A percentile compares a stretch with the other conserved stretches of the same genome.
Evolutionary conservation across 345 rosid genomes (phyloP).

Genomic region (Salix dunnii): DNA sequence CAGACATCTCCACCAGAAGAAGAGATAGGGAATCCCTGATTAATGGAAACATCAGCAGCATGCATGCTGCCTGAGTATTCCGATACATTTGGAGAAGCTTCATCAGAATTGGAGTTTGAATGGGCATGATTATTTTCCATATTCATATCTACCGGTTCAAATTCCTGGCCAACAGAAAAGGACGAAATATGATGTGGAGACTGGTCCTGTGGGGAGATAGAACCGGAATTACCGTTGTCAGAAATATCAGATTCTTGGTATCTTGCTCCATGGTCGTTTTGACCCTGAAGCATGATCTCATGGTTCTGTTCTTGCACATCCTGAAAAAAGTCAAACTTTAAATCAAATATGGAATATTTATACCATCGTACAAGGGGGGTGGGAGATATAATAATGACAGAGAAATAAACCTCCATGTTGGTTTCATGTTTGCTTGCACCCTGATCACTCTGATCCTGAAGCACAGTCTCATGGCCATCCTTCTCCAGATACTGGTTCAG

Average conservation of each 20-base stretch:
- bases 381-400: background rate
- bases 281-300: constrained; percentile 27
- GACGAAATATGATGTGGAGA: constrained; percentile 41
- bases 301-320: constrained; percentile 28
- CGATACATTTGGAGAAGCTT: constrained; percentile 36
- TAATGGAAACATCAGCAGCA: constrained; percentile 34
- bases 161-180: constrained; percentile 27
- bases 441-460: constrained; percentile 26
- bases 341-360: background rate
- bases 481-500: constrained; percentile 36
- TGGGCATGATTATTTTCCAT: constrained; percentile 31
- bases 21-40: constrained; percentile 44
- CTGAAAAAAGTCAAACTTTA: constrained; percentile 19
- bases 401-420: constrained; percentile 13
- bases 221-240: constrained; percentile 28
- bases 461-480: constrained; percentile 22
- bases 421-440: constrained; percentile 10
- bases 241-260: background rate
- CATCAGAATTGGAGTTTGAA: constrained; percentile 36
- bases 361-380: background rate
- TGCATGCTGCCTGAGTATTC: constrained; percentile 34
- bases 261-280: constrained; percentile 18
- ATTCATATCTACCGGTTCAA: constrained; percentile 28
- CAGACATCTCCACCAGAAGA: constrained; percentile 53
- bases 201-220: constrained; percentile 28